These are phyloP conservation scores for Colletotrichum karsti DNA, from an alignment of 2,329 filamentous ascomycete species.

Conservation along the genomic window DNA sequence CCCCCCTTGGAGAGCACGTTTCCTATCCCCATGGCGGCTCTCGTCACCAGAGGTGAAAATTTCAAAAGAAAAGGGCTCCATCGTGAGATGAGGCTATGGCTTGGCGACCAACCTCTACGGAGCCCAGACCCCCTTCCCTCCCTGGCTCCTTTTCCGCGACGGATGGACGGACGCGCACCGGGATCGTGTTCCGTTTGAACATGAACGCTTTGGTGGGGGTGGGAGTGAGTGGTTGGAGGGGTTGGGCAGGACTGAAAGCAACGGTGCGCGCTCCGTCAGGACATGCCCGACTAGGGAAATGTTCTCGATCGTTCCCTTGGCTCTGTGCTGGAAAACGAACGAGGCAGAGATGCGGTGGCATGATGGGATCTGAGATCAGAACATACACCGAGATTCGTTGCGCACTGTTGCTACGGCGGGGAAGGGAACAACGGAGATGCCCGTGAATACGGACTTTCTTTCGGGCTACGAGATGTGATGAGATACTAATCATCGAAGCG, in stretches of 20 bases:
- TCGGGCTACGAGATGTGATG: not conserved
- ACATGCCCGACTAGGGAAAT: not conserved
- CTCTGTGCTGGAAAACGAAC: not conserved
- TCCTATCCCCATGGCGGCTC: not conserved
- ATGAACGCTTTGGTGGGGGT: not conserved
- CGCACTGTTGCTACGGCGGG: not conserved
- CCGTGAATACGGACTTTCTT: not conserved
- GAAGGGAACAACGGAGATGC: not conserved
- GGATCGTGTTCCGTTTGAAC: not conserved
- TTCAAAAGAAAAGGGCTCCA: not conserved
- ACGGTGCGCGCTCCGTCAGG: not conserved
- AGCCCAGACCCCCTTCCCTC: not conserved
- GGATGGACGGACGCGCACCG: not conserved
- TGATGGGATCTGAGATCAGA: conserved; percentile 10
- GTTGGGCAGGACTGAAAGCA: not conserved
- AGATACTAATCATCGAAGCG: not conserved
- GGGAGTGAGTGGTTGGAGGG: no score
- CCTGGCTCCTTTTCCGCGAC: not conserved
- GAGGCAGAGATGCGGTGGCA: not conserved
- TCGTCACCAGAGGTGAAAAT: conserved; percentile 4
- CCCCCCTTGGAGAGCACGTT: not conserved
- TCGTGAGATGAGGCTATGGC: conserved; percentile 2
- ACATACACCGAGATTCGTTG: not conserved
- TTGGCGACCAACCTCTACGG: not conserved
- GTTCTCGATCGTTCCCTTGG: conserved; percentile 18